Evolutionary conservation across 441 rosid genomes (phyloP), one percentile per base, ranked within the genome.

Genomic region (Raphanus hybrid): DNA sequence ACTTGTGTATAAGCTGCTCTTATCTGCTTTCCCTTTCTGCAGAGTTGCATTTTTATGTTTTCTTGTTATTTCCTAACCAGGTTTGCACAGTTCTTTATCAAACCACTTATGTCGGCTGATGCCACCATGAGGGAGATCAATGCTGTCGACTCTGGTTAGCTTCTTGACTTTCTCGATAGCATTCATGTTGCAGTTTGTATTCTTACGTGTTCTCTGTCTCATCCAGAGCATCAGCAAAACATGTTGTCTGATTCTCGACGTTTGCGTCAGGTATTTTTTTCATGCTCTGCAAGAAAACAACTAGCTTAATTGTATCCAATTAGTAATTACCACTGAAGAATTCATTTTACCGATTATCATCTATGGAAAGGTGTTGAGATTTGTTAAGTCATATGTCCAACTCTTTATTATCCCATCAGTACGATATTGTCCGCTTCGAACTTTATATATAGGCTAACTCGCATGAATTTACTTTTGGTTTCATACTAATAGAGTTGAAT

Each of bases 81-180:
- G 75, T 93, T 92, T 57, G 86, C 94, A 0, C 98, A 92, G 82
- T 88, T 93, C 83, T 93, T 93, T 74, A 82, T 90, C 54, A 87
- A 89, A 74, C 98, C 97, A 55, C 82, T 93, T 75, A 89, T 93
- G 94, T 88, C 96, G 11, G 86, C 91, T 65, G 98, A 94, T 70
- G 98, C 97, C 20, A 89, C 94, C 27, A 86, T 15, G 45, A 88
- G 97, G 82, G 96, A 94, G 75, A 92, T 90, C 62, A 94, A 90
- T 67, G 93, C 93, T 1, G 96, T 94, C 27, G 97, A 92, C 84
- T 94, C 96, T 86, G 97, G 97, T 93, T 71, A 68, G 88, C 62
- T 69, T 41, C 57, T 16, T 32, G 63, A 43, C 12, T 8, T 75
- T 66, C 52, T 64, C 29, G 8, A 54, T 60, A 50, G 4, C 67